A percentile compares a stretch with the other conserved stretches of the same genome.
Conservation (phyloP, 371 early-diverging fungal genomes). For the Mucor ambiguus region DNA sequence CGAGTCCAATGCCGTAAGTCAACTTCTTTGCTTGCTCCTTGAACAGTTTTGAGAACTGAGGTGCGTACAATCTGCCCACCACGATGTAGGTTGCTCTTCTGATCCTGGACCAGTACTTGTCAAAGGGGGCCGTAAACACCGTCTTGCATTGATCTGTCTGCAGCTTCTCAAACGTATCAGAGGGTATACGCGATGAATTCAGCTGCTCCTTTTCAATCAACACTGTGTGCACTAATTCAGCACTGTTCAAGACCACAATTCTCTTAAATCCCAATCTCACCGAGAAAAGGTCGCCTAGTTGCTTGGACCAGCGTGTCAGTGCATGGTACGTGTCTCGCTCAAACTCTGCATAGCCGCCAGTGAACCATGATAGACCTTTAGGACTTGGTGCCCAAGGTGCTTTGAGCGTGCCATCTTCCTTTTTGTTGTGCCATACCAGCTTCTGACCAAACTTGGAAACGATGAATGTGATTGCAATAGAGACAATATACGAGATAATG, state of each 20-base stretch:
- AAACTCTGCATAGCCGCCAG: slow-evolving; percentile 30
- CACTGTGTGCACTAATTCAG: slow-evolving; percentile 27
- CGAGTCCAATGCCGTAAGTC: slow-evolving; percentile 10
- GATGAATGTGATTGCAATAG: slow-evolving; percentile 13
- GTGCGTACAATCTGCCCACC: slow-evolving; percentile 10
- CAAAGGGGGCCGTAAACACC: slow-evolving; percentile 37
- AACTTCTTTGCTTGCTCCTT: slow-evolving; percentile 25
- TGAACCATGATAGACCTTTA: slow-evolving; percentile 23
- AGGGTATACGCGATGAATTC: slow-evolving; percentile 30
- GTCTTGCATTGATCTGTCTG: slow-evolving; percentile 44
- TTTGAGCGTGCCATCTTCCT: slow-evolving; percentile 41
- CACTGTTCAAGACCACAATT: slow-evolving; percentile 38
- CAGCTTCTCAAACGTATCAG: slow-evolving; percentile 33
- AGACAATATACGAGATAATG: slow-evolving; percentile 11
- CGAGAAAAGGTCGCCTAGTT: slow-evolving; percentile 30
- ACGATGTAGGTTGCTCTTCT: slow-evolving; percentile 34
- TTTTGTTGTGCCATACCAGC: slow-evolving; percentile 36
- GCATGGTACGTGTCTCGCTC: slow-evolving; percentile 20
- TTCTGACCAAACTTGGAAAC: slow-evolving; percentile 12
- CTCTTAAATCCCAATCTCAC: slow-evolving; percentile 40
- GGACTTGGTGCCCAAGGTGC: slow-evolving; percentile 42
- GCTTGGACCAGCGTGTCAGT: slow-evolving; percentile 37
- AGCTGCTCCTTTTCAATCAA: slow-evolving; percentile 41
- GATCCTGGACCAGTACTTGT: slow-evolving; percentile 38
- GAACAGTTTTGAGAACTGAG: slow-evolving; percentile 17